phyloP scores from a whole-genome alignment of 2,329 filamentous ascomycete genomes.

The Anthostomella pinea region DNA sequence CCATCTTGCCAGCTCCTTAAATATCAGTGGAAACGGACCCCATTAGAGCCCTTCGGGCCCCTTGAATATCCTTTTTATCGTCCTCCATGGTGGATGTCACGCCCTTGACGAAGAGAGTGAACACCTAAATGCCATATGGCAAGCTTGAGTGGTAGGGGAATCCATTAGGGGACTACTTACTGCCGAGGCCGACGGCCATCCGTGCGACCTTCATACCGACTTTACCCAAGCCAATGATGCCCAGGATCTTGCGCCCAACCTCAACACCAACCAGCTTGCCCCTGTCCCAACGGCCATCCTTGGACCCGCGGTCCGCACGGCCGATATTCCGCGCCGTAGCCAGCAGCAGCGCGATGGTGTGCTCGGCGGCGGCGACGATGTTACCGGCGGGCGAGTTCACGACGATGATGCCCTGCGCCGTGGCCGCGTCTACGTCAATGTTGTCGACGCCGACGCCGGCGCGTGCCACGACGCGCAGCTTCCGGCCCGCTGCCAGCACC shows the following conservation, averaged over 20 bases:
- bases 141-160: too few relatives aligned
- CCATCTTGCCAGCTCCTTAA: too few relatives aligned
- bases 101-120: too few relatives aligned
- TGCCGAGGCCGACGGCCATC: conserved; percentile 71
- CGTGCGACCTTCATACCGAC: conserved; percentile 77
- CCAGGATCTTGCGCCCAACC: conserved; percentile 72
- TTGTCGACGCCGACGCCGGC: conserved; percentile 84
- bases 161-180: too few relatives aligned
- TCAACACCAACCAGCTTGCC: conserved; percentile 73
- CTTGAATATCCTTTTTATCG: too few relatives aligned
- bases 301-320: conserved; percentile 65
- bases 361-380: conserved; percentile 76
- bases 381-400: conserved; percentile 79
- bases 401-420: conserved; percentile 70
- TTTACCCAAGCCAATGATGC: conserved; percentile 78
- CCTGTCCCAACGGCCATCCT: conserved; percentile 72
- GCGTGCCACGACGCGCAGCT: conserved; percentile 73
- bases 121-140: too few relatives aligned
- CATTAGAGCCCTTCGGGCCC: too few relatives aligned
- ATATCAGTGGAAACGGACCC: too few relatives aligned
- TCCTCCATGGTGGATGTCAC: too few relatives aligned
- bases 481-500: conserved; percentile 63
- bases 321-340: conserved; percentile 72
- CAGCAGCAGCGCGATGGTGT: conserved; percentile 72
- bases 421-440: conserved; percentile 72